These are phyloP conservation scores for Raffaelea arxii DNA, from an alignment of 2,329 filamentous ascomycete species.

Conservation along the genomic window DNA sequence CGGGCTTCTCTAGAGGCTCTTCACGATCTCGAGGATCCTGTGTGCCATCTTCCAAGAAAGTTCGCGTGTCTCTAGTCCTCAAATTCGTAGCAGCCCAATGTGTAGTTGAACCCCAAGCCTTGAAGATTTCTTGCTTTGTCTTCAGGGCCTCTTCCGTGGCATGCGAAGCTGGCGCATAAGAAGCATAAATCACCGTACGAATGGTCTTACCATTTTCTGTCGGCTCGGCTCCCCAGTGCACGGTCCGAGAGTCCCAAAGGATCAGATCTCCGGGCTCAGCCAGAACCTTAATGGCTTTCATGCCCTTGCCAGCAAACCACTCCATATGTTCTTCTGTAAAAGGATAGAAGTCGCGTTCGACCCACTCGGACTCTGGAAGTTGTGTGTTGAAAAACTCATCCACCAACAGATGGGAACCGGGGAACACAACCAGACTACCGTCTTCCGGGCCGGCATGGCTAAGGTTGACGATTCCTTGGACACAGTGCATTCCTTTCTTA, in stretches of 20 bases:
- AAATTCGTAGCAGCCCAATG: conserved; percentile 15
- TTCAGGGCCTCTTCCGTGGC: conserved; percentile 19
- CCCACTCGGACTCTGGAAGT: conserved; percentile 3
- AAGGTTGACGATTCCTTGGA: conserved; percentile 22
- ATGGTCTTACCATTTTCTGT: conserved; percentile 11
- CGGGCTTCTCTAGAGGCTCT: conserved; percentile 19
- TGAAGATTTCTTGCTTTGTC: conserved; percentile 20
- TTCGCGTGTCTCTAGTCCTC: too few relatives aligned
- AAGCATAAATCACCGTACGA: conserved; percentile 24
- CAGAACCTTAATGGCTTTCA: conserved; percentile 16
- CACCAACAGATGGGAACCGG: conserved; percentile 14
- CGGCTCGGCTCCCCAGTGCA: conserved; percentile 26
- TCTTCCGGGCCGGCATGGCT: conserved; percentile 24
- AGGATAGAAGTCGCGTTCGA: neutral
- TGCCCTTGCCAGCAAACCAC: conserved; percentile 3
- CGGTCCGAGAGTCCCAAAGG: conserved; percentile 24
- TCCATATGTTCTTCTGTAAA: conserved; percentile 1
- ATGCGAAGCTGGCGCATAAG: conserved; percentile 23
- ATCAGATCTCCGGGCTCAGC: conserved; percentile 25
- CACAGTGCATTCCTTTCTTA: conserved; percentile 17
- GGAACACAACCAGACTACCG: conserved; percentile 25
- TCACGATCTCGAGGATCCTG: neutral
- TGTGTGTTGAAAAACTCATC: conserved; percentile 7
- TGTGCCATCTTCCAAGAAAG: neutral
- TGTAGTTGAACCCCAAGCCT: conserved; percentile 18